Base-by-base conservation (phyloP, 805 yeast species). In the Metschnikowia gelsemii region DNA sequence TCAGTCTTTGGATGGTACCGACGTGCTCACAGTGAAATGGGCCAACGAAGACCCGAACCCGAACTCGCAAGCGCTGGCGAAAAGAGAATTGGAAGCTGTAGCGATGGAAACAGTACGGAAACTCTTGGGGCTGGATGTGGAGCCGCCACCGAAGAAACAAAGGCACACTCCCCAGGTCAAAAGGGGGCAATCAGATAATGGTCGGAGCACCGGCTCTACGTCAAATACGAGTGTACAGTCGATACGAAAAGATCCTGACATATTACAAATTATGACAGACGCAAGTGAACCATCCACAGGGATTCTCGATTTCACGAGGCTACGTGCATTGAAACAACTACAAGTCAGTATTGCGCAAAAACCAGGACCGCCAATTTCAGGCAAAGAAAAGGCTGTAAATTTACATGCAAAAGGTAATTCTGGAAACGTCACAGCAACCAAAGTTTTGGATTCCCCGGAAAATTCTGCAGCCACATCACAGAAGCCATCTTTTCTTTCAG, bases 1-100 rank as follows among this genome's bases (percentile, higher is more conserved):
- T 32, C 98, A 91, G 59, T 74, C 85, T 7, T 59, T 90, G 6
- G 80, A 75, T 31, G 59, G 49, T 5, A 74, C 76, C 43, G 96
- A 85, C 47, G 75, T 82, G 0, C 62, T 90, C 32, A 76, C 72
- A 45, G 77, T 90, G 1, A 73, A 87, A 49, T 90, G 98, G 98
- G 96, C 97, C 0, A 79, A 78, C 46, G 91, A 85, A 31, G 96
- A 88, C 59, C 95, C 96, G 2, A 84, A 83, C 55, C 93, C 93
- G 0, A 63, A 62, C 3, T 82, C 87, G 3, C 75, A 70, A 47
- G 66, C 58, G 40, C 66, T 78, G 49, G 77, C 70, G 29, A 70
- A 76, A 51, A 63, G 75, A 33, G 64, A 72, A 21, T 43, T 72
- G 32, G 84, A 82, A 43, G 75, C 76, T 42, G 55, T 62, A 26